phyloP scores from a whole-genome alignment of 495 filamentous ascomycete species.

The Trichoderma asperelloides region DNA sequence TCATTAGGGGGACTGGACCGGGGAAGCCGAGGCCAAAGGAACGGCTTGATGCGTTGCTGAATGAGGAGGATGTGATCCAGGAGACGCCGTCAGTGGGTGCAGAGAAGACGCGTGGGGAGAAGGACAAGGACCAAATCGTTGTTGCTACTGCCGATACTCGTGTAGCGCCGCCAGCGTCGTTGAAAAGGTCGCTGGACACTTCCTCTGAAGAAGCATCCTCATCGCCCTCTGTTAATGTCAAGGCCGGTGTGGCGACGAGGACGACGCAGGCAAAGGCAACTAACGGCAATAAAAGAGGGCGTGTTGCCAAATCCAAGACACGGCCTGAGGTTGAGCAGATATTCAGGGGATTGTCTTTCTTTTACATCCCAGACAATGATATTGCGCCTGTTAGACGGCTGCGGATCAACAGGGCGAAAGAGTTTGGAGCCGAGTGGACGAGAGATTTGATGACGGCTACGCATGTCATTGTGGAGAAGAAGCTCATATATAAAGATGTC shows the following conservation, averaged over 20 bases:
- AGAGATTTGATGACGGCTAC: conserved; percentile 35
- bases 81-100: background rate
- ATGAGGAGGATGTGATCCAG: background rate
- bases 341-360: conserved; percentile 58
- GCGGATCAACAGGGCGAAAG: conserved; percentile 63
- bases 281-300: conserved; percentile 1
- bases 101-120: background rate
- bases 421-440: conserved; percentile 59
- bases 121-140: background rate
- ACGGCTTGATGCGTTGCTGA: background rate
- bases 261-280: background rate
- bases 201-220: background rate
- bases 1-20: background rate
- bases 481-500: conserved; percentile 57
- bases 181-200: background rate
- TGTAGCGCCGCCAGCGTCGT: background rate
- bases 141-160: background rate
- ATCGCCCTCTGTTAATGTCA: background rate
- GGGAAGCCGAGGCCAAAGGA: conserved; percentile 5
- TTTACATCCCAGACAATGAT: conserved; percentile 76
- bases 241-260: background rate
- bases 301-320: conserved; percentile 16
- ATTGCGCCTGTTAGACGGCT: conserved; percentile 53
- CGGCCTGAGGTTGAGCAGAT: conserved; percentile 54
- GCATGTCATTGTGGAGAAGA: conserved; percentile 75